Evolutionary conservation across 805 yeast species (phyloP).

Genomic region (Cyberlindnera amylophila): DNA sequence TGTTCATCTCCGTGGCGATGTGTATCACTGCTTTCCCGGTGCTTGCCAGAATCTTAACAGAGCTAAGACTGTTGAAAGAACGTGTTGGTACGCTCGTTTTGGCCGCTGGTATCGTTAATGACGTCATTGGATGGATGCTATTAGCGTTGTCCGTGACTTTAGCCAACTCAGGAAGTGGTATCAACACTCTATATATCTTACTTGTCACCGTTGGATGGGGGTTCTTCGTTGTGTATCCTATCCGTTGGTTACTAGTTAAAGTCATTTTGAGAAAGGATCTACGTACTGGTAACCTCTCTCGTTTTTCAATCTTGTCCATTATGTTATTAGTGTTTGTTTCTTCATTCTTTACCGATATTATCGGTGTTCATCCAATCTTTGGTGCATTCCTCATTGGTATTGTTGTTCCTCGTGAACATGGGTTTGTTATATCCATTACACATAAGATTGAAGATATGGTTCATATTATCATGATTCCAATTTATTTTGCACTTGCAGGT

Average conservation of each 20-base stretch:
- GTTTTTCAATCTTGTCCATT: constrained; percentile 53
- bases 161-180: constrained; percentile 68
- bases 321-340: constrained; percentile 57
- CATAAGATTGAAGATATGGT: constrained; percentile 78
- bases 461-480: constrained; percentile 65
- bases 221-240: constrained; percentile 53
- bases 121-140: constrained; percentile 76
- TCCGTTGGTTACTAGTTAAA: constrained; percentile 44
- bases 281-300: constrained; percentile 58
- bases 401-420: constrained; percentile 72
- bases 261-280: constrained; percentile 47
- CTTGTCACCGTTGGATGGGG: constrained; percentile 70
- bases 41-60: constrained; percentile 72
- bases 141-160: constrained; percentile 72
- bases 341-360: constrained; percentile 76
- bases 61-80: constrained; percentile 64
- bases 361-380: constrained; percentile 83
- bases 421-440: constrained; percentile 64
- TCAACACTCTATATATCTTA: constrained; percentile 65
- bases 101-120: constrained; percentile 81
- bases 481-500: constrained; percentile 79
- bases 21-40: constrained; percentile 87
- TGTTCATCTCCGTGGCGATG: constrained; percentile 78
- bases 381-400: constrained; percentile 81
- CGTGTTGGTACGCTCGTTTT: constrained; percentile 71